Conservation (phyloP, 2,329 filamentous ascomycete species). For the Nemania sp. region DNA sequence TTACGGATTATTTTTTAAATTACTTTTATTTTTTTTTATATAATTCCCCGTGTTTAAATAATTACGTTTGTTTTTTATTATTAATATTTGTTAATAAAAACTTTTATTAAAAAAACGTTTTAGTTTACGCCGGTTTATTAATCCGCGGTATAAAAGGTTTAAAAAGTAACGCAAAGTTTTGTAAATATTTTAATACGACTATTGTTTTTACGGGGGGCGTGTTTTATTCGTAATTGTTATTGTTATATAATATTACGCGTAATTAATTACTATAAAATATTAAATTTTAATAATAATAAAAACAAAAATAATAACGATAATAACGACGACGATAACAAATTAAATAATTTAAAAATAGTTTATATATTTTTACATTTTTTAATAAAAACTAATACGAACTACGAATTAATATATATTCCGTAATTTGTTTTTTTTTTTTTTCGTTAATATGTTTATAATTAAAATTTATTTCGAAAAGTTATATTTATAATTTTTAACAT, state of each 20-base stretch:
- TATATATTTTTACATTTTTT: no score
- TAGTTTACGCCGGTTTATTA: constrained; percentile 33
- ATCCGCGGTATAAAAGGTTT: constrained; percentile 29
- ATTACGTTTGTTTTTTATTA: neutral
- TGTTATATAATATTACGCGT: constrained; percentile 36
- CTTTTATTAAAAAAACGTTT: constrained; percentile 32
- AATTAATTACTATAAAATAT: constrained; percentile 27
- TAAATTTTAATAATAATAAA: constrained; percentile 15
- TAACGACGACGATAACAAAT: constrained; percentile 23
- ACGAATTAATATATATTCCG: constrained; percentile 6
- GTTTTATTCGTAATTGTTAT: constrained; percentile 37
- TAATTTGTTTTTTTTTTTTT: no score
- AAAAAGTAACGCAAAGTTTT: constrained; percentile 24
- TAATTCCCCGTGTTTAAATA: constrained; percentile 3
- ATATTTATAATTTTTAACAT: constrained; percentile 46
- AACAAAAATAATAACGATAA: constrained; percentile 31
- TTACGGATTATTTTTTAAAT: constrained; percentile 35
- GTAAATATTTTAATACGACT: constrained; percentile 33
- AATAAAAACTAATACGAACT: constrained; percentile 8
- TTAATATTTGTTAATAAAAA: constrained; percentile 30
- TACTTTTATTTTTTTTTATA: constrained; percentile 36
- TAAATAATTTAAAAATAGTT: no score
- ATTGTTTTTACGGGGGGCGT: constrained; percentile 33
- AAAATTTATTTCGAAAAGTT: constrained; percentile 34
- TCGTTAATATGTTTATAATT: no score